Conservation (phyloP, 148 eudicot genomes). For the Fagopyrum esculentum region DNA sequence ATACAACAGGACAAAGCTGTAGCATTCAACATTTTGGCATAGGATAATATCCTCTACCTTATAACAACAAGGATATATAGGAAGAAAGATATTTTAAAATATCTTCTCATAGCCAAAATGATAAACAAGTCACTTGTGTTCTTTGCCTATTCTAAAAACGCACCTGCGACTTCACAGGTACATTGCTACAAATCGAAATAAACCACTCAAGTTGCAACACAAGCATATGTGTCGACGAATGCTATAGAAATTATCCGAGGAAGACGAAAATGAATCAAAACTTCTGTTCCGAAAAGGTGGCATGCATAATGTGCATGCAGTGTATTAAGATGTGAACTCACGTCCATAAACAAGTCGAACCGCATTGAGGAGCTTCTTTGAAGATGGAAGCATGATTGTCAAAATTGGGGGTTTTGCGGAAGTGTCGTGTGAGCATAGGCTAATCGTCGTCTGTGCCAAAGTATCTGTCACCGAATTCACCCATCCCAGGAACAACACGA, state of each 20-base stretch:
- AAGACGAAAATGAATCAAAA: not conserved
- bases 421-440: not conserved
- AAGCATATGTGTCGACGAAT: not conserved
- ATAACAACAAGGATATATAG: no score
- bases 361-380: not conserved
- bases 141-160: conserved; percentile 1
- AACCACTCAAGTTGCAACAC: not conserved
- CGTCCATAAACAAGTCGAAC: no score
- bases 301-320: no score
- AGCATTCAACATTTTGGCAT: not conserved
- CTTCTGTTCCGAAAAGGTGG: not conserved
- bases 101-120: not conserved
- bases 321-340: no score
- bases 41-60: not conserved
- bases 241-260: not conserved
- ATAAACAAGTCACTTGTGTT: not conserved
- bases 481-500: conserved; percentile 95
- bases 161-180: not conserved
- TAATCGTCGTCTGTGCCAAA: conserved; percentile 8
- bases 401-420: no score
- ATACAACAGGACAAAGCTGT: not conserved
- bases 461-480: conserved; percentile 92
- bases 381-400: not conserved
- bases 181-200: no score
- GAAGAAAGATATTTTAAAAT: not conserved